Evolutionary conservation across 805 yeast species (phyloP), one percentile per base, ranked within the genome.

Genomic region (Yamadazyma endophytica): DNA sequence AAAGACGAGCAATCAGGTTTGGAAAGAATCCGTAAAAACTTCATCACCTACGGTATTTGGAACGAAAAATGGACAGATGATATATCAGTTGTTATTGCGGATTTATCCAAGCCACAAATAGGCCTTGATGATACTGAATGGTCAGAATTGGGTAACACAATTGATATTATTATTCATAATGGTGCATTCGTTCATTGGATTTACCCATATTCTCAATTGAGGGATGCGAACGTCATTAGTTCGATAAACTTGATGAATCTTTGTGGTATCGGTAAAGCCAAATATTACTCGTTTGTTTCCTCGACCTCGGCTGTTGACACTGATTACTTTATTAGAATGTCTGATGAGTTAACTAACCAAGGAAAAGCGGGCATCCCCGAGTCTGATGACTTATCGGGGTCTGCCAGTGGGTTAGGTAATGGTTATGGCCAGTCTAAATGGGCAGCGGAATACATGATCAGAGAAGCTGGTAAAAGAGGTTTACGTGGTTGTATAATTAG

Each of bases 181-280:
- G 98, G 97, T 66, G 99, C 99, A 12, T 69, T 89, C 40, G 99
- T 92, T 22, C 98, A 92, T 58, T 92, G 99, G 99, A 96, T 89
- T 2, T 92, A 84, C 56, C 97, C 98, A 17, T 92, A 92, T 61
- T 64, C 82, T 28, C 85, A 84, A 43, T 68, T 92, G 49, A 77
- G 97, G 47, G 96, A 86, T 44, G 92, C 97, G 20, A 92, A 92
- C 52, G 98, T 94, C 19, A 63, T 89, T 36, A 79, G 95, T 26
- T 83, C 97, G 1, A 61, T 90, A 37, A 84, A 89, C 49, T 86
- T 88, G 7, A 65, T 92, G 74, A 78, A 78, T 51, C 59, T 89
- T 47, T 80, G 92, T 47, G 73, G 78, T 6, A 62, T 68, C 24
- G 95, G 95, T 23, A 88, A 84, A 54, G 76, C 97, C 22, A 94